These are phyloP conservation scores for Podaxis pistillaris DNA, from an alignment of 768 basidiomycete species.

Conservation along the genomic window DNA sequence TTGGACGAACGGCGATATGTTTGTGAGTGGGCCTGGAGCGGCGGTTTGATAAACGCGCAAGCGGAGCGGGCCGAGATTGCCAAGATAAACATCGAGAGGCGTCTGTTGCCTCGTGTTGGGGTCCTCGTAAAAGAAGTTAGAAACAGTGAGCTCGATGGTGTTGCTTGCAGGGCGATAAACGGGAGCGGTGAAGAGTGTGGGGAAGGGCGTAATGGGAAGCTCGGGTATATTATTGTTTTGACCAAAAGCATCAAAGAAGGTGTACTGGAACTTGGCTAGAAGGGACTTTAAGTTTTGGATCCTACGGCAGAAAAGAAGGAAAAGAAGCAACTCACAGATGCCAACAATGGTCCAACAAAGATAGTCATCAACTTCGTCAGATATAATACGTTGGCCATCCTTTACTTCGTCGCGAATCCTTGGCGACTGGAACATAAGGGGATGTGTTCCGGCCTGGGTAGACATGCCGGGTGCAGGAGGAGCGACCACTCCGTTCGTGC, in stretches of 20 bases:
- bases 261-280: conserved; percentile 89
- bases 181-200: conserved; percentile 80
- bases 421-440: conserved; percentile 75
- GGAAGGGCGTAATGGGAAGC: conserved; percentile 85
- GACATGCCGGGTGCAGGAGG: conserved; percentile 76
- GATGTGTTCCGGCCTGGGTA: conserved; percentile 76
- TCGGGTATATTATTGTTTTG: conserved; percentile 76
- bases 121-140: conserved; percentile 85
- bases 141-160: conserved; percentile 79
- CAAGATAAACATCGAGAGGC: conserved; percentile 87
- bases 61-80: conserved; percentile 84
- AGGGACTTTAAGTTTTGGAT: conserved; percentile 17
- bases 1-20: conserved; percentile 60
- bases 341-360: conserved; percentile 96
- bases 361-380: conserved; percentile 93
- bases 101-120: conserved; percentile 59
- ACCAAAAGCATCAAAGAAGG: conserved; percentile 88
- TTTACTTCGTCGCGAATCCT: conserved; percentile 81
- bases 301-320: conserved; percentile 11
- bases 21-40: conserved; percentile 66
- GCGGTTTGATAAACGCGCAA: conserved; percentile 74
- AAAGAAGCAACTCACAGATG: conserved; percentile 63
- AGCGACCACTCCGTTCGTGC: conserved; percentile 64
- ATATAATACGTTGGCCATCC: conserved; percentile 70
- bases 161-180: conserved; percentile 68